Evolutionary conservation across 2,329 filamentous ascomycete genomes (phyloP).

Genomic region (Fonsecaea erecta): DNA sequence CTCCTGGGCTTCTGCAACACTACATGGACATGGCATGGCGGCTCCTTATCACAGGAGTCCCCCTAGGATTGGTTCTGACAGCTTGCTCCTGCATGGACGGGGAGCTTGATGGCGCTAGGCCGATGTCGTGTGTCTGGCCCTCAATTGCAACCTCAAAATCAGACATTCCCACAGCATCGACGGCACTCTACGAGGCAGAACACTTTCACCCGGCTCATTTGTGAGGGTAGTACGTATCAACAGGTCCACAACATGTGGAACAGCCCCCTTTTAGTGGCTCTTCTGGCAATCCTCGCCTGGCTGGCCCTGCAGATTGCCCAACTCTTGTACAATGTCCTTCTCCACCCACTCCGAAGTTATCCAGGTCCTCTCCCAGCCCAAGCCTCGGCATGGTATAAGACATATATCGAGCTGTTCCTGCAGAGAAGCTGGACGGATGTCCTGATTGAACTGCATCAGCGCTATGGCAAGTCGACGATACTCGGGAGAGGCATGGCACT

Average conservation of each 20-base stretch:
- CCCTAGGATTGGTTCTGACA: not conserved
- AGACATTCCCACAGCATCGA: not conserved
- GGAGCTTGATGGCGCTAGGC: not conserved
- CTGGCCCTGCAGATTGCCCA: slow-evolving; percentile 4
- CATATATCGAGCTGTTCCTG: slow-evolving; percentile 22
- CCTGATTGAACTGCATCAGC: slow-evolving; percentile 34
- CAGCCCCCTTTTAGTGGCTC: not conserved
- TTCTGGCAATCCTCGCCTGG: not conserved
- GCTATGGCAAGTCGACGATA: slow-evolving; percentile 37
- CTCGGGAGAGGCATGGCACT: not conserved
- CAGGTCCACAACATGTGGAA: not conserved
- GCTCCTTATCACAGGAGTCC: not conserved
- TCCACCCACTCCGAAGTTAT: slow-evolving; percentile 27
- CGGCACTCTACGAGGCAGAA: not conserved
- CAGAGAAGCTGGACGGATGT: slow-evolving; percentile 32
- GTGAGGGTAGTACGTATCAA: not conserved
- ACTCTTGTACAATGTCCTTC: slow-evolving; percentile 26
- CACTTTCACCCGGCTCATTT: not conserved
- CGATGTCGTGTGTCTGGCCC: not conserved
- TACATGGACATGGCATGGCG: not conserved
- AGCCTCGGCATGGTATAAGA: slow-evolving; percentile 11
- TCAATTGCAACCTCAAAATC: not conserved
- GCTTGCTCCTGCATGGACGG: not conserved
- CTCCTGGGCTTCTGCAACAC: not conserved
- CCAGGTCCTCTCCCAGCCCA: slow-evolving; percentile 23